Base-by-base conservation (phyloP, 345 rosid species). In the Trapa incisa region DNA sequence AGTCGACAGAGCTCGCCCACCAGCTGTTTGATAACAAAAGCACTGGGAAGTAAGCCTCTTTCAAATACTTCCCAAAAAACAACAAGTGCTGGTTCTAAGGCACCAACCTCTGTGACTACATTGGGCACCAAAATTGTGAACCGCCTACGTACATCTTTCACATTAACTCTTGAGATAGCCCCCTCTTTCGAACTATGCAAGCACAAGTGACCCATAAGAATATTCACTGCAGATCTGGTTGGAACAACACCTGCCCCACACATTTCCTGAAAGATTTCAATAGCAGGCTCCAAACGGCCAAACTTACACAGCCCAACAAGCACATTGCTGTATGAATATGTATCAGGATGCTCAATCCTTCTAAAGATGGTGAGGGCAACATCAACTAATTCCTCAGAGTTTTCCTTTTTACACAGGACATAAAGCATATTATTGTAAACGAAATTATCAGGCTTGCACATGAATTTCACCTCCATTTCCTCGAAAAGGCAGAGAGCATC, bases 341-440 rank as follows among this genome's bases (percentile, higher is more conserved):
- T 67, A 70, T 78, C 81, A 1, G 81, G 81, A 9, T 50, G 50
- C 65, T 78, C 76, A 35, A 78, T 75, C 73, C 60, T 67, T 35
- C 58, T 65, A 48, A 78, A 78, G 52, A 78, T 65, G 35, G 47
- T 42, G 43, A 75, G 71, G 4, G 81, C 78, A 60, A 69, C 70
- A 70, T 75, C 81, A 52, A 74, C 70, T 12, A 69, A 53, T 43
- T 78, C 78, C 69, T 63, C 74, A 33, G 76, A 72, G 16, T 57
- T 10, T 7, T 70, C 78, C 72, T 67, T 78, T 76, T 78, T 75
- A 47, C 81, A 78, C 48, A 78, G 81, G 57, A 78, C 76, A 70
- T 78, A 78, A 22, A 78, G 76, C 74, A 78, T 72, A 65, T 78
- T 78, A 65, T 78, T 78, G 37, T 65, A 78, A 64, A 78, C 74